Evolutionary conservation across 495 filamentous ascomycete genomes (phyloP).

Genomic region (Hypoxylon lenormandii): DNA sequence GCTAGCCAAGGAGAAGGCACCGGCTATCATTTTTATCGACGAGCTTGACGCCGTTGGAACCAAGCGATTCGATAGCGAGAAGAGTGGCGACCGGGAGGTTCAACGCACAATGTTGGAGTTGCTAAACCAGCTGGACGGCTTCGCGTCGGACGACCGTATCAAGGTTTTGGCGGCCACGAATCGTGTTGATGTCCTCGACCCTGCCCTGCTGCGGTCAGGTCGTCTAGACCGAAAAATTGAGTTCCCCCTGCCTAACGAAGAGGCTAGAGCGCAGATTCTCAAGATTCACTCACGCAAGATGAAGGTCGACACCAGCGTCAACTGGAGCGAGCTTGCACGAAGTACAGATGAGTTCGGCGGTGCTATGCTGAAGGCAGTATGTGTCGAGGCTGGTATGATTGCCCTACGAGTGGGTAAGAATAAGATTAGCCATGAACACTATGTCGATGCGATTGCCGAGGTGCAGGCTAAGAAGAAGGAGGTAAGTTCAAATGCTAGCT

Average conservation of each 20-base stretch:
- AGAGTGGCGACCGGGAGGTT: constrained; percentile 96
- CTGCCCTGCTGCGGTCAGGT: constrained; percentile 90
- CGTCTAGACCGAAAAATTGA: constrained; percentile 99
- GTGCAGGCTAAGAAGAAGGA: constrained; percentile 99
- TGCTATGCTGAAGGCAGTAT: constrained; percentile 97
- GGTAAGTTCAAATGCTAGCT: constrained; percentile 57
- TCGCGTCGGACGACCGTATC: constrained; percentile 98
- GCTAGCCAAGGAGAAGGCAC: constrained; percentile 96
- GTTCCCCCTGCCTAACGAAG: constrained; percentile 98
- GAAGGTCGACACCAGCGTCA: constrained; percentile 91
- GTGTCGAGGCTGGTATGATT: constrained; percentile 99
- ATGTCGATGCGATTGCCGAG: constrained; percentile 97
- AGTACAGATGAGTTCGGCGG: constrained; percentile 99
- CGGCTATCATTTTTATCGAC: constrained; percentile 99
- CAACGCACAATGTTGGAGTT: constrained; percentile 99
- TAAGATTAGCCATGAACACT: constrained; percentile 98
- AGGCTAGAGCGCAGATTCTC: constrained; percentile 95
- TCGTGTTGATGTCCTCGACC: constrained; percentile 96
- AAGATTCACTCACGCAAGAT: constrained; percentile 98
- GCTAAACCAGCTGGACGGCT: constrained; percentile 98
- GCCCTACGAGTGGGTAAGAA: constrained; percentile 88
- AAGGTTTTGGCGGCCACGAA: constrained; percentile 99
- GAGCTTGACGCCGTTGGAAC: constrained; percentile 97
- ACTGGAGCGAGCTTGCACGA: constrained; percentile 94
- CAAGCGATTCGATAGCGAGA: constrained; percentile 99